Conservation (phyloP, 208 protist species). For the Leishmania lainsoni region DNA sequence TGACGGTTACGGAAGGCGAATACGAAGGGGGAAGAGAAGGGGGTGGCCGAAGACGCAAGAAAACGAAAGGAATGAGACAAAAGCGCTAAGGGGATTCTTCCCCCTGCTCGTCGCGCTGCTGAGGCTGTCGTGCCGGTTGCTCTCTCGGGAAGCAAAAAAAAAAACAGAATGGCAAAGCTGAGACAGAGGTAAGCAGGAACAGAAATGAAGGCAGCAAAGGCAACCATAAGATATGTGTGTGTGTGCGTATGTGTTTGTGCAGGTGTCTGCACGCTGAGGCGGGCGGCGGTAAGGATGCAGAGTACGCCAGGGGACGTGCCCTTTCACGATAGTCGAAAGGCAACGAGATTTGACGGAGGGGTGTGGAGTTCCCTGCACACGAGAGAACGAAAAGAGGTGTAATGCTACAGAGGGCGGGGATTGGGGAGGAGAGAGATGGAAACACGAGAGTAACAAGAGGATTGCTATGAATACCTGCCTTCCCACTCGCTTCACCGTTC, state of each 20-base stretch:
- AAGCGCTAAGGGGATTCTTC: background rate
- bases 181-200: background rate
- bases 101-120: background rate
- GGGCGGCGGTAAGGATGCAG: background rate
- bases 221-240: background rate
- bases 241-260: background rate
- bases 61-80: background rate
- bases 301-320: background rate
- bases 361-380: background rate
- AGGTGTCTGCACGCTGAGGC: background rate
- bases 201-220: background rate
- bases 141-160: background rate
- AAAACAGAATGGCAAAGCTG: background rate
- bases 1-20: background rate
- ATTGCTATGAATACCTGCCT: background rate
- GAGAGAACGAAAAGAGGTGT: background rate
- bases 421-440: background rate
- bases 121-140: background rate
- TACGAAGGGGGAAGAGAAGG: background rate
- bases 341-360: background rate
- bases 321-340: constrained; percentile 1
- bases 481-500: background rate
- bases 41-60: background rate
- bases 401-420: background rate
- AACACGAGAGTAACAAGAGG: background rate